Base-by-base conservation (phyloP, 2,329 filamentous ascomycete species). In the Neopestalotiopsis sp. region DNA sequence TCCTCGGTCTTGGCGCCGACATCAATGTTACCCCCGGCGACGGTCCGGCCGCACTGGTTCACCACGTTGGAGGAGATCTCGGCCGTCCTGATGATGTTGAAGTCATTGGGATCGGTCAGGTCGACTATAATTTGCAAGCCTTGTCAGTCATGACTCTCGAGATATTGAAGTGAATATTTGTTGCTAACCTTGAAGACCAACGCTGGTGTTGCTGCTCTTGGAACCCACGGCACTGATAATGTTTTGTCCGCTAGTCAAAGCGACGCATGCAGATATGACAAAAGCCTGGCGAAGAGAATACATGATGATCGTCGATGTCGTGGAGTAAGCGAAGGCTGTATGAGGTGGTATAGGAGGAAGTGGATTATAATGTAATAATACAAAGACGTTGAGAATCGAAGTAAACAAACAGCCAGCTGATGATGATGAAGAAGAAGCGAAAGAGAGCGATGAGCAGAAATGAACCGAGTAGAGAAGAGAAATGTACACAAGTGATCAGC, bases 21-120 rank as follows among this genome's bases (percentile, higher is more conserved):
- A 70, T 91, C 87, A 74, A 92, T 91, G 80, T 86, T 88, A 60
- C 90, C 90, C 67, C 81, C 75, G 63, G 87, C 76, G 75, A 90
- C 82, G 10, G 89, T 92, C 69, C 89, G 85, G 61, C 90, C 90
- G 75, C 90, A 92, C 69, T 86, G 83, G 72, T 88, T 89, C 60
- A 88, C 87, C 7, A 85, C 76, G 72, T 87, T 87, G 67, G 81
- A 78, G 6, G 72, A 71, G 71, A 88, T 84, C 80, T 89, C 83
- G 17, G 84, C 84, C 67, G 89, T 86, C 64, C 84, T 84, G 78
- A 92, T 91, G 75, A 90, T 84, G 67, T 88, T 90, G 13, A 88
- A 83, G 69, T 92, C 90, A 49, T 65, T 30, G 56, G 59, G 59
- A 17, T 67, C 65, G 32, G 49, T 40, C 45, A 13, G 49, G 61